These are phyloP conservation scores for Pichia membranifaciens DNA, from an alignment of 805 yeast genomes.

Conservation along the genomic window DNA sequence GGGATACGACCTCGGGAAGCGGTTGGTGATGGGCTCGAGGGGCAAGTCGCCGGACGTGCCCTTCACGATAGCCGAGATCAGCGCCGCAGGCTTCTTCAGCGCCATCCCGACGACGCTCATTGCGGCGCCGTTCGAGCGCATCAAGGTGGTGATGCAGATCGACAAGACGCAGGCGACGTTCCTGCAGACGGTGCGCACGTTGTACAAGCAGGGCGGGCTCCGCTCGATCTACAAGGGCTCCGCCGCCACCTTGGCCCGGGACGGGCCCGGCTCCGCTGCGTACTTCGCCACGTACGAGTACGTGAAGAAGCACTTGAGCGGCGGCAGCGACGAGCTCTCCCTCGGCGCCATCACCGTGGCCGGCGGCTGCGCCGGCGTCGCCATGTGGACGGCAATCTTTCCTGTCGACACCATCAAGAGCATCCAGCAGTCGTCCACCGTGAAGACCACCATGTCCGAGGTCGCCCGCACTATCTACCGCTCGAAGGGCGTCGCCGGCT, in stretches of 20 bases:
- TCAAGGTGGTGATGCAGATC: slow-evolving; percentile 86
- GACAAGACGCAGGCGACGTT: slow-evolving; percentile 43
- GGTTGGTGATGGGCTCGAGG: slow-evolving; percentile 47
- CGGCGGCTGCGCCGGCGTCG: slow-evolving; percentile 94
- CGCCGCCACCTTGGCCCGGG: slow-evolving; percentile 87
- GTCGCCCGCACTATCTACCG: slow-evolving; percentile 66
- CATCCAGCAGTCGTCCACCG: slow-evolving; percentile 62
- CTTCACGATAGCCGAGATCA: slow-evolving; percentile 62
- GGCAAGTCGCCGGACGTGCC: slow-evolving; percentile 27
- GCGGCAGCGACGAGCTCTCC: slow-evolving; percentile 45
- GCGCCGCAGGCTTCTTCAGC: slow-evolving; percentile 89
- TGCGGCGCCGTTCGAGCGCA: slow-evolving; percentile 97
- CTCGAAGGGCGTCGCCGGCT: slow-evolving; percentile 79
- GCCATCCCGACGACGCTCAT: slow-evolving; percentile 93
- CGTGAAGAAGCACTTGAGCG: slow-evolving; percentile 57
- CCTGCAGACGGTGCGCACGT: slow-evolving; percentile 54
- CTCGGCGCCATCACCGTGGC: slow-evolving; percentile 75
- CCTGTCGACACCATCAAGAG: slow-evolving; percentile 94
- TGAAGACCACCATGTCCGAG: slow-evolving; percentile 47
- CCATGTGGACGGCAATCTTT: slow-evolving; percentile 96
- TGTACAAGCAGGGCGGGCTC: slow-evolving; percentile 77
- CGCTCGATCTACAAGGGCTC: slow-evolving; percentile 87
- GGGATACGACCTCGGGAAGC: slow-evolving; percentile 95
- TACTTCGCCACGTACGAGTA: slow-evolving; percentile 93
- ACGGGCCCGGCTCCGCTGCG: slow-evolving; percentile 95